Conservation (phyloP, 2,329 filamentous ascomycete species). For the Xylaria polymorpha region DNA sequence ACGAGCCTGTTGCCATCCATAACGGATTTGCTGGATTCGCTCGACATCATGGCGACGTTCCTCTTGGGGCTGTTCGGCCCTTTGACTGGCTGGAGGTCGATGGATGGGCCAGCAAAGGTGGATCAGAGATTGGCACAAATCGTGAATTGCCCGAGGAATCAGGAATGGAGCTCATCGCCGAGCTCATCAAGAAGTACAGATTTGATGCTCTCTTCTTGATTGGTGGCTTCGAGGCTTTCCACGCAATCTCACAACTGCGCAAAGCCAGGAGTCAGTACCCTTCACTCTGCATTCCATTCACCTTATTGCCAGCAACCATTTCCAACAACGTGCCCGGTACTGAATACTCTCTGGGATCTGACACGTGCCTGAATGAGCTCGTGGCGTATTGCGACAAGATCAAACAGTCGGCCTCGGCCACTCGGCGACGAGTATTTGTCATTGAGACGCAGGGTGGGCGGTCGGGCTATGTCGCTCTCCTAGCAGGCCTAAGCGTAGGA, state of each 20-base stretch:
- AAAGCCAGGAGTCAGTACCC: constrained; percentile 82
- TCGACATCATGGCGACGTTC: constrained; percentile 87
- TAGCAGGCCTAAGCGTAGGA: constrained; percentile 91
- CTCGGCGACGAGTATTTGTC: constrained; percentile 92
- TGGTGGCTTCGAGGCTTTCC: constrained; percentile 97
- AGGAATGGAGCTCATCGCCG: constrained; percentile 84
- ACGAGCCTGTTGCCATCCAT: constrained; percentile 91
- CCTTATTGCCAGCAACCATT: constrained; percentile 93
- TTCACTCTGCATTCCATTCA: constrained; percentile 91
- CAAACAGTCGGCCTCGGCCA: constrained; percentile 94
- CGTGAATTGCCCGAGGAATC: constrained; percentile 87
- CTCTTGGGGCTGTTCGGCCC: constrained; percentile 82
- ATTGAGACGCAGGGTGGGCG: constrained; percentile 97
- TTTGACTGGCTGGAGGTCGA: constrained; percentile 96
- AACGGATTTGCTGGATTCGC: constrained; percentile 97
- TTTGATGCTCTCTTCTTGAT: constrained; percentile 93
- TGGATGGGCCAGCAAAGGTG: constrained; percentile 94
- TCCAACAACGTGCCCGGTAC: constrained; percentile 99
- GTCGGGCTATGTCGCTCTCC: constrained; percentile 91
- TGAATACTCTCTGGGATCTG: constrained; percentile 95
- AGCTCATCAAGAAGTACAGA: constrained; percentile 84
- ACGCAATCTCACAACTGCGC: constrained; percentile 87
- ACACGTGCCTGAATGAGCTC: constrained; percentile 95
- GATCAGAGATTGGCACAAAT: constrained; percentile 98
- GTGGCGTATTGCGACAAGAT: constrained; percentile 97